phyloP scores from a whole-genome alignment of 345 rosid species.

The Heritiera fomes region DNA sequence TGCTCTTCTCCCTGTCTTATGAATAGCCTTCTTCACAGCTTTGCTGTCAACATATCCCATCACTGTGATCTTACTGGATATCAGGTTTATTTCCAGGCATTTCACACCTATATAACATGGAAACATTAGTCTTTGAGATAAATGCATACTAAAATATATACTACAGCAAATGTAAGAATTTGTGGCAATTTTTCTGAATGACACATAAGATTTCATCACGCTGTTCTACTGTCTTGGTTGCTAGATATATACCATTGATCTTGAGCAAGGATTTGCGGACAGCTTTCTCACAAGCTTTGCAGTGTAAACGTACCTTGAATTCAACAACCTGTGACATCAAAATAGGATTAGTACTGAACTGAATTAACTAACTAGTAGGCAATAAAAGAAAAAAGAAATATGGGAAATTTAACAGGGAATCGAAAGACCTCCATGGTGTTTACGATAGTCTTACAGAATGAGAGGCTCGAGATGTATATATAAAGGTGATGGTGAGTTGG shows the following conservation, averaged over 20 bases:
- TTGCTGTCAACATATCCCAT: constrained; percentile 30
- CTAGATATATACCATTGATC: constrained; percentile 27
- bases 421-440: neutral
- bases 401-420: neutral
- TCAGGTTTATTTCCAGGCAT: constrained; percentile 33
- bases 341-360: neutral
- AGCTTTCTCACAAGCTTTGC: constrained; percentile 41
- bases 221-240: too few relatives aligned
- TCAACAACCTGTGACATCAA: constrained; percentile 31
- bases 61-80: constrained; percentile 30
- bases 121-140: neutral
- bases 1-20: constrained; percentile 36
- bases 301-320: constrained; percentile 39
- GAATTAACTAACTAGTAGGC: neutral
- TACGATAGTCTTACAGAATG: neutral
- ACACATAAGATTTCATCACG: too few relatives aligned
- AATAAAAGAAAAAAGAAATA: neutral
- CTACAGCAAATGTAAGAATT: too few relatives aligned
- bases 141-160: too few relatives aligned
- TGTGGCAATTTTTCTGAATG: too few relatives aligned
- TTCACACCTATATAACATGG: constrained; percentile 27
- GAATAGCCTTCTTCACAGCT: constrained; percentile 27
- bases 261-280: constrained; percentile 35
- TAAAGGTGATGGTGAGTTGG: neutral
- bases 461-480: neutral